These are phyloP conservation scores for Lipomyces starkeyi DNA, from an alignment of 805 yeast species.

Conservation along the genomic window DNA sequence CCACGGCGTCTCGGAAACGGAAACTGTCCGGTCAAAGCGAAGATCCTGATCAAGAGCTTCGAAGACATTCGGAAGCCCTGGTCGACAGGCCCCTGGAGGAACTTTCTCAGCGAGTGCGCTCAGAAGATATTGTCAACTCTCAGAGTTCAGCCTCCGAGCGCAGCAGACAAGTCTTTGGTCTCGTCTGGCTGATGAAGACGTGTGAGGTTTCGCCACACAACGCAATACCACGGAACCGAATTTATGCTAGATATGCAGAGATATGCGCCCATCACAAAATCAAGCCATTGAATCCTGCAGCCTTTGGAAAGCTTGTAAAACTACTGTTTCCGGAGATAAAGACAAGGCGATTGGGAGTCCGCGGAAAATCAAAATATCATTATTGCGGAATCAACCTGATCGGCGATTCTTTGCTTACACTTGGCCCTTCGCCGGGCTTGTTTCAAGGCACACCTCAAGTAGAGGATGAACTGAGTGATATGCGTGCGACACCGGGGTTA, in stretches of 20 bases:
- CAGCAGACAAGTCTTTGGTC: conserved; percentile 70
- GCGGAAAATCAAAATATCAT: conserved; percentile 84
- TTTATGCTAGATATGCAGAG: conserved; percentile 70
- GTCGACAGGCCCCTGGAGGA: conserved; percentile 34
- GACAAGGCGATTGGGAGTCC: conserved; percentile 78
- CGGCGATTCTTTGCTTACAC: conserved; percentile 43
- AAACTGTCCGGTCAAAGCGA: conserved; percentile 24
- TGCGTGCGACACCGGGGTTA: not conserved
- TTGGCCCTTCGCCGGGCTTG: conserved; percentile 4
- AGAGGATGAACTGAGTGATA: conserved; percentile 7
- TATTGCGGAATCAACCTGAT: conserved; percentile 73
- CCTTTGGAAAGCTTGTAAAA: conserved; percentile 76
- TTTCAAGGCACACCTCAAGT: not conserved
- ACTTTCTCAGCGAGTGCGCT: conserved; percentile 39
- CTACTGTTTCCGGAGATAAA: conserved; percentile 68
- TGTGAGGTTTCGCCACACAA: conserved; percentile 59
- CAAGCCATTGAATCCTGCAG: conserved; percentile 72
- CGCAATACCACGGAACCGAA: conserved; percentile 67
- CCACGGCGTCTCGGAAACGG: conserved; percentile 12
- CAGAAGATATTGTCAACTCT: conserved; percentile 32
- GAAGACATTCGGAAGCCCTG: conserved; percentile 34
- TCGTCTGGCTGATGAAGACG: conserved; percentile 76
- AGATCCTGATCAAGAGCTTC: conserved; percentile 39
- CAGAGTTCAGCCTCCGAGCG: conserved; percentile 43
- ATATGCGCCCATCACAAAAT: conserved; percentile 61